Base-by-base conservation (phyloP, 371 early-diverging fungal genomes). In the Gilbertella persicaria region DNA sequence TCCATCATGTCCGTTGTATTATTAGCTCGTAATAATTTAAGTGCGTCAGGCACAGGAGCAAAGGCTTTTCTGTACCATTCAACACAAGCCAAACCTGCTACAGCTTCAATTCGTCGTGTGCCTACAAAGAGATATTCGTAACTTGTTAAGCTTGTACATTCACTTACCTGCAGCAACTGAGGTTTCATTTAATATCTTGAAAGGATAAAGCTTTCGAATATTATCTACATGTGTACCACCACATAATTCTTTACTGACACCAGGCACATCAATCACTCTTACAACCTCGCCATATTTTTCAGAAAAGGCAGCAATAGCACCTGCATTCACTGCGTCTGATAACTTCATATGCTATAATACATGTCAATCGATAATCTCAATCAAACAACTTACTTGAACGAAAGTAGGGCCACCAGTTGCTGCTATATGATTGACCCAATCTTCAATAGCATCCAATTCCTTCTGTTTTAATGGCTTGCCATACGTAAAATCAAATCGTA, bases 101-200 rank as follows among this genome's bases (percentile, higher is more conserved):
- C 82, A 1, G 92, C 92, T 53, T 91, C 92, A 36, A 91, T 89
- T 25, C 92, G 77, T 23, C 91, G 69, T 12, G 89, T 88, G 14
- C 90, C 82, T 81, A 53, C 36, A 37, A 21, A 17, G 12, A 58
- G 1, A 25, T 28, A 3, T 39, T 39, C 17, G n/a, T 5, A 17
- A n/a, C 5, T 5, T 5, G 17, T 8, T 14, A 39, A 6, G 10
- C 17, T 14, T 10, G n/a, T 14, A 14, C 39, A 45, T 26, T n/a
- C 13, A 24, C 41, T 14, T 63, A 78, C 83, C 89, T 1, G 89
- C 87, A 25, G 88, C 88, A 7, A 89, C 83, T 2, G 89, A 87
- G 10, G 85, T 77, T 57, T 88, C 88, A 0, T 70, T 73, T 3
- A 84, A 48, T 6, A 90, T 86, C 46, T 84, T 82, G 71, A 91